Evolutionary conservation across 805 yeast species (phyloP).

Genomic region (Ogataea thermomethanolica): DNA sequence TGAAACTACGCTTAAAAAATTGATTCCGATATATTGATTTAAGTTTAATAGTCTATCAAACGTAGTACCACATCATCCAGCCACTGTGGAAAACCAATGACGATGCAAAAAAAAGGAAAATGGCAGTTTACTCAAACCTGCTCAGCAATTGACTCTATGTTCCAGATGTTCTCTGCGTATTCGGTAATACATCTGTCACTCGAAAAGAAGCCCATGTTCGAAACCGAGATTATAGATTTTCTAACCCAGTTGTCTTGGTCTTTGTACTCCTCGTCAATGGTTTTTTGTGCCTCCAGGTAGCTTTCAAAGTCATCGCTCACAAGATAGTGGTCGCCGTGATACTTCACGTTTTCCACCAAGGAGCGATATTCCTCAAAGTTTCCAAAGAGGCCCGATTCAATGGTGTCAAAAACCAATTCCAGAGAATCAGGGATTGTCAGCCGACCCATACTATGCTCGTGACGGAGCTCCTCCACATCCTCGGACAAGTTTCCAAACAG

Average conservation of each 20-base stretch:
- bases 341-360: constrained; percentile 63
- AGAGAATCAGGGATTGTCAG: constrained; percentile 58
- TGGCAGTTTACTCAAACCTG: constrained; percentile 42
- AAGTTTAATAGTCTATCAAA: no score
- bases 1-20: no score
- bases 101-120: constrained; percentile 26
- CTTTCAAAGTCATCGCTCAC: constrained; percentile 88
- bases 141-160: constrained; percentile 63
- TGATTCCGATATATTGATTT: no score
- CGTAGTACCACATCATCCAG: constrained; percentile 11
- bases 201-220: constrained; percentile 90
- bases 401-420: constrained; percentile 56
- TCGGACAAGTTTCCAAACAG: constrained; percentile 89
- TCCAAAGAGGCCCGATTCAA: constrained; percentile 73
- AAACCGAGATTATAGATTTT: constrained; percentile 74
- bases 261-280: constrained; percentile 67
- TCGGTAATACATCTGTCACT: constrained; percentile 90
- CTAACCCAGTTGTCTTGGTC: constrained; percentile 69
- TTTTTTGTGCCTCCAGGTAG: constrained; percentile 74
- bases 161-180: constrained; percentile 91
- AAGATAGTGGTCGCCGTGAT: constrained; percentile 81
- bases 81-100: constrained; percentile 22
- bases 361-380: constrained; percentile 59
- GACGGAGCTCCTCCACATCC: constrained; percentile 81
- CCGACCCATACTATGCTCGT: constrained; percentile 62